These are phyloP conservation scores for Myrmaecium sp. DNA, from an alignment of 2,329 filamentous ascomycete species.

Conservation along the genomic window DNA sequence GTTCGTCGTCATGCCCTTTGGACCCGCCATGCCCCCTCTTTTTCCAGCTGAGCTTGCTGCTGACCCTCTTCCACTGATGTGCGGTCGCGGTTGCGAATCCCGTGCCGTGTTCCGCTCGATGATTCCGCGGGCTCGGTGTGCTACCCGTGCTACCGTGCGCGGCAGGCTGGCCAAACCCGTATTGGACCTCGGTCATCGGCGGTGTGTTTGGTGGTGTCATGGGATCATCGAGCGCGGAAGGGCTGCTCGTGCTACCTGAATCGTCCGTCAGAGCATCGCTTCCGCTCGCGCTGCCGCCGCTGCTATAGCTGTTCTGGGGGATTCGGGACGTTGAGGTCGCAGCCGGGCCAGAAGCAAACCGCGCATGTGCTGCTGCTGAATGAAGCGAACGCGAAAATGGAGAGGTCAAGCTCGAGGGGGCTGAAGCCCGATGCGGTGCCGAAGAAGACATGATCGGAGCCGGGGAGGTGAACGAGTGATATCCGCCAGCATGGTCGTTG, in stretches of 20 bases:
- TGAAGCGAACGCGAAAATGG: conserved; percentile 11
- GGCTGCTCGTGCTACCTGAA: conserved; percentile 34
- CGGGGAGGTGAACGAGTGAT: conserved; percentile 4
- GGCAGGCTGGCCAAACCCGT: conserved; percentile 1
- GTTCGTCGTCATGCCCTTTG: no score
- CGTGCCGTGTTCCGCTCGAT: conserved; percentile 18
- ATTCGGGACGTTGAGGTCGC: conserved; percentile 12
- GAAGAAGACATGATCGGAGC: background rate
- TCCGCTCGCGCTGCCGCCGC: conserved; percentile 23
- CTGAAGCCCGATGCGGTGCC: conserved; percentile 18
- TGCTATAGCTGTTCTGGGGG: conserved; percentile 3
- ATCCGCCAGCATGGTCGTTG: background rate
- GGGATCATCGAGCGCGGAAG: conserved; percentile 4
- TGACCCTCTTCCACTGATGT: conserved; percentile 23
- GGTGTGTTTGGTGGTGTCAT: conserved; percentile 63
- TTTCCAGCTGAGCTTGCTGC: conserved; percentile 24
- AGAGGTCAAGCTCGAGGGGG: conserved; percentile 19
- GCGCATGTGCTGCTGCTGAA: conserved; percentile 14
- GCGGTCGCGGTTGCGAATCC: conserved; percentile 18
- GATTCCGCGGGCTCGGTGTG: conserved; percentile 20
- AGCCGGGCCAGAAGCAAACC: conserved; percentile 19
- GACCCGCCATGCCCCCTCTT: no score
- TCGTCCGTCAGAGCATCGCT: conserved; percentile 41
- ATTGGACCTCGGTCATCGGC: conserved; percentile 29
- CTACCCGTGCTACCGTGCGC: conserved; percentile 10